Base-by-base conservation (phyloP, 768 basidiomycete genomes). In the Mycena kentingensis region DNA sequence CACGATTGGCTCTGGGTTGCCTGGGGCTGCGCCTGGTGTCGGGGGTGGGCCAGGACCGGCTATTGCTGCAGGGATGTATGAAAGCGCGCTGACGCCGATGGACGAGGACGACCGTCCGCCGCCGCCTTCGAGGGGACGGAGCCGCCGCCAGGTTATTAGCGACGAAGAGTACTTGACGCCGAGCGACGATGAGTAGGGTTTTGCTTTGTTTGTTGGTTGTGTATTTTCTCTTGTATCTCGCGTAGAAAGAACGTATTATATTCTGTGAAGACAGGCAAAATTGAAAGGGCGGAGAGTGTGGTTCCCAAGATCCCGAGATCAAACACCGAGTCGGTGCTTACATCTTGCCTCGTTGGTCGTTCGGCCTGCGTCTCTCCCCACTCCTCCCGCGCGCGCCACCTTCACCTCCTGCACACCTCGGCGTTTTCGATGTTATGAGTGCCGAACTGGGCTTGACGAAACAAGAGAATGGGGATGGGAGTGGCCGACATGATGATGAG, bases 1-100 rank as follows among this genome's bases (percentile, higher is more conserved):
- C 45, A 84, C 87, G 38, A 75, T 71, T 13, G 87, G 87, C 19
- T 84, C 82, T 35, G 88, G 86, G 37, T 74, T 91, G 21, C 90
- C 91, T 34, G 90, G 90, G 51, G 88, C 87, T 3, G 79, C 83
- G 18, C 66, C 71, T 7, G 67, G 72, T 1, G 64, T 25, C 11
- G 57, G 59, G 13, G 53, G 62, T 13, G 62, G 64, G 31, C 53
- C 73, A 48, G 70, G 74, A 2, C 74, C 79, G 41, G 22, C 41
- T 25, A 6, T 24, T 36, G 74, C 78, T 26, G 71, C 80, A 31
- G 79, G 76, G 10, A 76, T 75, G 16, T 81, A 83, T 54, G 86
- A 88, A 26, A 80, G 83, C 29, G 87, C 88, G 10, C 67, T 89
- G 57, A 89, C 87, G 5, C 87, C 87, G 2, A 87, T 90, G 85